These are phyloP conservation scores for Fraxinus greggii DNA, from an alignment of 305 asterid species.

Conservation along the genomic window DNA sequence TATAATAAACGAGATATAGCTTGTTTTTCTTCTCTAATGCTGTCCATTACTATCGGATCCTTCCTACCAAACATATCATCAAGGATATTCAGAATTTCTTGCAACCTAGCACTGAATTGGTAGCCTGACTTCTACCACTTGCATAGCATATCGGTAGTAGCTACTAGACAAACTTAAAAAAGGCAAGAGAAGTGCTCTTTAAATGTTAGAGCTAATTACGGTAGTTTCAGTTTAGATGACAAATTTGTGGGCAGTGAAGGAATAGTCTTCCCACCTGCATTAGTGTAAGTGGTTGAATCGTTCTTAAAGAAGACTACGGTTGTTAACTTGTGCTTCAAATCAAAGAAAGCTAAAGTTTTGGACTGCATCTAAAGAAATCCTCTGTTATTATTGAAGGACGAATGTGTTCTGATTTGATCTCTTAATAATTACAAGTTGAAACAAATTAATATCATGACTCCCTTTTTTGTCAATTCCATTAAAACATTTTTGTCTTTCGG, in stretches of 20 bases:
- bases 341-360: neutral
- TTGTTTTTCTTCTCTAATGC: neutral
- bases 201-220: neutral
- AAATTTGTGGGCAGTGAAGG: neutral
- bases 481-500: neutral
- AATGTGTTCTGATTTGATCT: neutral
- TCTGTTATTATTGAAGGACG: neutral
- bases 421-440: neutral
- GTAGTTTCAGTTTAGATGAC: neutral
- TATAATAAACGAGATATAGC: neutral
- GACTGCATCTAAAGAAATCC: neutral
- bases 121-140: neutral
- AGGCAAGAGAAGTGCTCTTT: neutral
- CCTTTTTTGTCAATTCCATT: neutral
- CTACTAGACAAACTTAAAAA: neutral
- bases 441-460: neutral
- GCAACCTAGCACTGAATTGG: neutral
- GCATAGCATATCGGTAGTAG: neutral
- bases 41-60: neutral
- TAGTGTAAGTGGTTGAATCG: neutral
- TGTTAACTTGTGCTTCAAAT: neutral
- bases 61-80: neutral
- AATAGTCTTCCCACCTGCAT: neutral
- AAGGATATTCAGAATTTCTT: neutral
- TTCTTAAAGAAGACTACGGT: neutral